These are phyloP conservation scores for Teunomyces atbi DNA, from an alignment of 805 yeast genomes.

Conservation along the genomic window DNA sequence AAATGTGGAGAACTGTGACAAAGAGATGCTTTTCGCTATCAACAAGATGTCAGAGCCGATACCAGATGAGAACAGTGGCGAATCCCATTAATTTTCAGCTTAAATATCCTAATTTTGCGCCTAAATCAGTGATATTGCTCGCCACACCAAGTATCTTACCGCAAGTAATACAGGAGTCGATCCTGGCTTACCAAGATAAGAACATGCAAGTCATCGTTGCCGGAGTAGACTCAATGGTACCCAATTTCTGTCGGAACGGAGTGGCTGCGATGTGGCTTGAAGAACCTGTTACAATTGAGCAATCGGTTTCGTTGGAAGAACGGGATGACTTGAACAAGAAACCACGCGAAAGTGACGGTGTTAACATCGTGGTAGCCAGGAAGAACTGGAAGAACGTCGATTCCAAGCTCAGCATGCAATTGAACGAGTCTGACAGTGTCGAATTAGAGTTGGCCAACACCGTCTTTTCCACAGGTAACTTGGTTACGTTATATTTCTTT, in stretches of 20 bases:
- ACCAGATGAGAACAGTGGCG: conserved; percentile 7
- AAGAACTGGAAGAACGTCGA: conserved; percentile 39
- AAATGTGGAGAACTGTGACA: background rate
- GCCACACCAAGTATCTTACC: conserved; percentile 37
- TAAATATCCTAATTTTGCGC: conserved; percentile 9
- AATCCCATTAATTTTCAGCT: conserved; percentile 8
- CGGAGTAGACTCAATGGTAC: conserved; percentile 38
- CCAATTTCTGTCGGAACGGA: conserved; percentile 32
- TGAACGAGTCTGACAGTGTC: conserved; percentile 14
- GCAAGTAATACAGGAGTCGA: conserved; percentile 28
- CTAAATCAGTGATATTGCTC: conserved; percentile 33
- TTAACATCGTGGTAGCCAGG: conserved; percentile 31
- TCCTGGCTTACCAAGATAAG: conserved; percentile 21
- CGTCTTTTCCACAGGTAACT: conserved; percentile 32
- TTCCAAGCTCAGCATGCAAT: conserved; percentile 20
- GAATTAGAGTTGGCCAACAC: conserved; percentile 38
- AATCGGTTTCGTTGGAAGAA: conserved; percentile 19
- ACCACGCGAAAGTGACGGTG: conserved; percentile 34
- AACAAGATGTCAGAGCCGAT: background rate
- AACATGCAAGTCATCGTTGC: conserved; percentile 39
- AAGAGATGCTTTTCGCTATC: conserved; percentile 2
- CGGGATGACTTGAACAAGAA: conserved; percentile 21
- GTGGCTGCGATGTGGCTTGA: conserved; percentile 41
- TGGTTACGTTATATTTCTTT: conserved; percentile 37
- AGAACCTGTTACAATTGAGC: conserved; percentile 17